Conservation (phyloP, 495 filamentous ascomycete genomes). For the Polyplosphaeria fusca region DNA sequence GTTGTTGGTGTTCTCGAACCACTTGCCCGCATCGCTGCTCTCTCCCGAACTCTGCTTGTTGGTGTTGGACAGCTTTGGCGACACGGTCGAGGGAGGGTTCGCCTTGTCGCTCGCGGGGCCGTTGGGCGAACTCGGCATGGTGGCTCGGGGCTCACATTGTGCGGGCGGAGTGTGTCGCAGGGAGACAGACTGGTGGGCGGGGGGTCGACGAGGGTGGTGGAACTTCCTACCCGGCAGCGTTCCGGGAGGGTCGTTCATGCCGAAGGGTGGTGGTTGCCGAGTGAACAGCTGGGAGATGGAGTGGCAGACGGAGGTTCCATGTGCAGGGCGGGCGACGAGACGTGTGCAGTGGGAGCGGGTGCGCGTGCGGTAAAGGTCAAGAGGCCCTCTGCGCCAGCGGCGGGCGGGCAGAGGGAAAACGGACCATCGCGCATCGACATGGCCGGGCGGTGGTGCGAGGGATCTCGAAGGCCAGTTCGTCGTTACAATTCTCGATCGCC, state of each 20-base stretch:
- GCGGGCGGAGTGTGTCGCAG: slow-evolving; percentile 33
- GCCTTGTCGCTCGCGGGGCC: slow-evolving; percentile 14
- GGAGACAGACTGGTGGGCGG: slow-evolving; percentile 39
- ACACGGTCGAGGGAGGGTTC: slow-evolving; percentile 7
- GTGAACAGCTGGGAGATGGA: too few species aligned
- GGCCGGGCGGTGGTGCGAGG: too few species aligned
- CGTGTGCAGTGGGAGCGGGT: too few species aligned
- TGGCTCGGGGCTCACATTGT: background rate
- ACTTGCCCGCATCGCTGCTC: slow-evolving; percentile 44
- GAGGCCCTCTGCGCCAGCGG: too few species aligned
- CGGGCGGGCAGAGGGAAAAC: too few species aligned
- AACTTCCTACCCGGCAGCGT: background rate
- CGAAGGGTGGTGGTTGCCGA: too few species aligned
- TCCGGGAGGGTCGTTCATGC: slow-evolving; percentile 5
- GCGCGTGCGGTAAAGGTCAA: too few species aligned
- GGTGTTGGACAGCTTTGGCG: slow-evolving; percentile 3
- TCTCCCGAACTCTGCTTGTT: slow-evolving; percentile 42
- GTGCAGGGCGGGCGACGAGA: too few species aligned
- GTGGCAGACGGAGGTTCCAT: too few species aligned
- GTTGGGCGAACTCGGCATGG: slow-evolving; percentile 11
- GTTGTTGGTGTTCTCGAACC: slow-evolving; percentile 46
- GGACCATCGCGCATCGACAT: too few species aligned
- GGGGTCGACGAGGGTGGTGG: slow-evolving; percentile 35
- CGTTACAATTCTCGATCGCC: too few species aligned
- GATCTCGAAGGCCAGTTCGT: too few species aligned